phyloP scores from a whole-genome alignment of 2,329 filamentous ascomycete genomes.

The Hymenoscyphus albidus region DNA sequence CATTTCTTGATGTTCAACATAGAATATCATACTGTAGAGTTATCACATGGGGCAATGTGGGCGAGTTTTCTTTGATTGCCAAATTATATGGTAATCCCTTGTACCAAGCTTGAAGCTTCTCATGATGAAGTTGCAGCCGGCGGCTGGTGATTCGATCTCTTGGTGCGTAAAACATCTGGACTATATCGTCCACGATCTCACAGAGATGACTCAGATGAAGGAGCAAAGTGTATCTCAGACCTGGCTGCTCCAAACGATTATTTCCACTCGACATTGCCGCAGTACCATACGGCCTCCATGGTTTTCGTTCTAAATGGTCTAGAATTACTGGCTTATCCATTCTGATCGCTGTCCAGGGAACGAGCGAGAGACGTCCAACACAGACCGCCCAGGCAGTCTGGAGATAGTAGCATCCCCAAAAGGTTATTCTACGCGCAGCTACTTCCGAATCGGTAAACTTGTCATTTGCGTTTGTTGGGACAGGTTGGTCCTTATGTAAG shows the following conservation, averaged over 20 bases:
- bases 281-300: conserved; percentile 34
- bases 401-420: conserved; percentile 48
- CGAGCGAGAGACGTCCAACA: conserved; percentile 44
- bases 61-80: conserved; percentile 52
- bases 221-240: conserved; percentile 19
- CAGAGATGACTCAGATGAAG: conserved; percentile 54
- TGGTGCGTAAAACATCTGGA: conserved; percentile 62
- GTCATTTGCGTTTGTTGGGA: conserved; percentile 4
- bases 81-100: conserved; percentile 60
- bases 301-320: conserved; percentile 31
- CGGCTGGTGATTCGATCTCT: conserved; percentile 60
- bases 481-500: conserved; percentile 16
- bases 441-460: conserved; percentile 40
- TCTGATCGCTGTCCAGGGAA: conserved; percentile 46
- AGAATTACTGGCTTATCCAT: conserved; percentile 42
- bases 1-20: neutral
- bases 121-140: conserved; percentile 60
- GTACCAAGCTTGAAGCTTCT: conserved; percentile 67
- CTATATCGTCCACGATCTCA: conserved; percentile 62
- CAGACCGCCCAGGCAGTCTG: conserved; percentile 44
- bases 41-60: conserved; percentile 21
- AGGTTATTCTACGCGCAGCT: conserved; percentile 46
- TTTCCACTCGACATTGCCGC: conserved; percentile 2
- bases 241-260: conserved; percentile 13
- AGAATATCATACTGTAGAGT: conserved; percentile 59